These are phyloP conservation scores for Debaryomycetaceae sp. DNA, from an alignment of 1,139 yeast species.

Conservation along the genomic window DNA sequence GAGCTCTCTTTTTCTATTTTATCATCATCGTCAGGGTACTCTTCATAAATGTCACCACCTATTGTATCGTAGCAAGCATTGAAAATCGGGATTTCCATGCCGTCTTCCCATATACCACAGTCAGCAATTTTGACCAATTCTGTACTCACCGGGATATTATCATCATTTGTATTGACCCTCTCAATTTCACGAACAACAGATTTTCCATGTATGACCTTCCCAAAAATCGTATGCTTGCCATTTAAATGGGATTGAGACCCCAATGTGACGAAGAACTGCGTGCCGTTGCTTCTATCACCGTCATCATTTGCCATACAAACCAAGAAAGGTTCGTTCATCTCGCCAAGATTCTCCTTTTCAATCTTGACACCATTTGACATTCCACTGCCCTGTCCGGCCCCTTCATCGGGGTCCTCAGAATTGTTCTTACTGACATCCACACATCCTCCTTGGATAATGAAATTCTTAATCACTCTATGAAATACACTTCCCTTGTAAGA, in stretches of 20 bases:
- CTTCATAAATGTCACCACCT: conserved; percentile 73
- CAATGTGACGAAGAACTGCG: conserved; percentile 80
- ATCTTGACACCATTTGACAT: conserved; percentile 44
- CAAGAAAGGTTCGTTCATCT: conserved; percentile 44
- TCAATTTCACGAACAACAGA: conserved; percentile 68
- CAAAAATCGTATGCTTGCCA: conserved; percentile 77
- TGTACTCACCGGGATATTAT: conserved; percentile 41
- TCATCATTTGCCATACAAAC: conserved; percentile 77
- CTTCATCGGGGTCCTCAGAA: conserved; percentile 32
- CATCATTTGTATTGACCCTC: conserved; percentile 38
- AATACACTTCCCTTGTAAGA: conserved; percentile 46
- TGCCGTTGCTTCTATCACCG: conserved; percentile 52
- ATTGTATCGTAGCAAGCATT: conserved; percentile 58
- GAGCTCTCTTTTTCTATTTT: conserved; percentile 57
- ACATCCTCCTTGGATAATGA: conserved; percentile 81
- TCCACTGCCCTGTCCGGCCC: conserved; percentile 52
- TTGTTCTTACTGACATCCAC: conserved; percentile 14
- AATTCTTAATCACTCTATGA: conserved; percentile 72
- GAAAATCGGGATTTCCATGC: conserved; percentile 50
- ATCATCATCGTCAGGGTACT: conserved; percentile 68
- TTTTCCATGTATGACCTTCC: conserved; percentile 61
- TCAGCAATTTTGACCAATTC: conserved; percentile 48
- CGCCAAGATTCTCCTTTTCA: conserved; percentile 58
- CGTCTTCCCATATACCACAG: conserved; percentile 65
- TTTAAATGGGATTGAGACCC: conserved; percentile 68